Evolutionary conservation across 208 protist species (phyloP).

Genomic region (Phytomonas sp.): DNA sequence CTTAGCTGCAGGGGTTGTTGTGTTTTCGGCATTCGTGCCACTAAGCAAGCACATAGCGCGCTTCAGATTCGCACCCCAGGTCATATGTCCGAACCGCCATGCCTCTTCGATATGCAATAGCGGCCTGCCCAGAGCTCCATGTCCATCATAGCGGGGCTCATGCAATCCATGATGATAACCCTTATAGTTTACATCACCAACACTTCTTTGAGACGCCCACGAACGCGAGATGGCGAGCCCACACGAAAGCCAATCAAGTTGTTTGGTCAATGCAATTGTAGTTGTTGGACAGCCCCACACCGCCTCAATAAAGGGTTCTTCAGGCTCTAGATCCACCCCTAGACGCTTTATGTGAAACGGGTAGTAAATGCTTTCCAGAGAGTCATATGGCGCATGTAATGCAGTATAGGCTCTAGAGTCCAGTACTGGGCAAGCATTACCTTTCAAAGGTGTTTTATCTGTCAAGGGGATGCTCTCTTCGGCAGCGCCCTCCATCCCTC

Average conservation of each 20-base stretch:
- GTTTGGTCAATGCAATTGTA: slow-evolving; percentile 27
- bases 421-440: slow-evolving; percentile 10
- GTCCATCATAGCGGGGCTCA: slow-evolving; percentile 25
- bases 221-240: slow-evolving; percentile 37
- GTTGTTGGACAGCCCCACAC: slow-evolving; percentile 32
- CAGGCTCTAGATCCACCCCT: slow-evolving; percentile 25
- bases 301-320: slow-evolving; percentile 16
- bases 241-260: slow-evolving; percentile 32
- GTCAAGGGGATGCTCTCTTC: not conserved
- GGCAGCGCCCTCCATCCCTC: not conserved
- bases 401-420: slow-evolving; percentile 45
- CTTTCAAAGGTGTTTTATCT: slow-evolving; percentile 3
- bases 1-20: not conserved
- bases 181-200: slow-evolving; percentile 9
- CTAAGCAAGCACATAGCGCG: not conserved
- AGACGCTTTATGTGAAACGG: slow-evolving; percentile 61
- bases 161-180: not conserved
- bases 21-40: not conserved
- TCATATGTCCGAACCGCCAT: slow-evolving; percentile 20
- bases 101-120: slow-evolving; percentile 7
- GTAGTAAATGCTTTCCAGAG: slow-evolving; percentile 52
- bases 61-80: slow-evolving; percentile 11
- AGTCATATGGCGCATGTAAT: slow-evolving; percentile 54
- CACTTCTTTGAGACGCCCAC: slow-evolving; percentile 12
- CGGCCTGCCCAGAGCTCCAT: slow-evolving; percentile 31